A percentile compares a stretch with the other conserved stretches of the same genome.
Conservation (phyloP, 2,329 filamentous ascomycete species). For the Curvularia lunata region DNA sequence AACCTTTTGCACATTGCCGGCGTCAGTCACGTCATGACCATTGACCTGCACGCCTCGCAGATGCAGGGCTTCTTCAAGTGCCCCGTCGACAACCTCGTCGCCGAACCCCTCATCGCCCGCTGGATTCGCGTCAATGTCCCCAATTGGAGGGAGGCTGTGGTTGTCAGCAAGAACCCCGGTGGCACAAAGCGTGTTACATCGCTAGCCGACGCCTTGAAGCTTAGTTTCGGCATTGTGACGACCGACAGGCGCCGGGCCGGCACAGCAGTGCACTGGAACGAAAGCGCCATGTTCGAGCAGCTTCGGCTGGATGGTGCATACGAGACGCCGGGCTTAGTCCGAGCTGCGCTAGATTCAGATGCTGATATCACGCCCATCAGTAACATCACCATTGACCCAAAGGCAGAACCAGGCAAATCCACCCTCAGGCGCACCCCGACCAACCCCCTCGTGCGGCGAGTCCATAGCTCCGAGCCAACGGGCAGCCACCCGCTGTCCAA, state of each 20-base stretch:
- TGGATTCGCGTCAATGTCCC: conserved; percentile 92
- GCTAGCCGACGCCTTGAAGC: conserved; percentile 90
- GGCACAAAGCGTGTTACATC: conserved; percentile 97
- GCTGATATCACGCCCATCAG: conserved; percentile 41
- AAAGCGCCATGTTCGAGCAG: conserved; percentile 74
- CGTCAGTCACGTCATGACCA: conserved; percentile 95
- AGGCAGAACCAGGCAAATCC: conserved; percentile 37
- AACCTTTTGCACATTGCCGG: conserved; percentile 93
- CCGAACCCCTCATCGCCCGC: conserved; percentile 90
- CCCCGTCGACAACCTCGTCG: conserved; percentile 95
- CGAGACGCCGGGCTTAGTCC: conserved; percentile 44
- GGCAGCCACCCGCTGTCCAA: conserved; percentile 44
- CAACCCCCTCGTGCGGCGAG: conserved; percentile 39
- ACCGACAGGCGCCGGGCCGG: conserved; percentile 67
- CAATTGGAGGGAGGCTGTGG: conserved; percentile 88
- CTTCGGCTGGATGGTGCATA: conserved; percentile 52
- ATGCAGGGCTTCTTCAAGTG: conserved; percentile 99
- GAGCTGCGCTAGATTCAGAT: conserved; percentile 43
- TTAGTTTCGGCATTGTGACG: conserved; percentile 97
- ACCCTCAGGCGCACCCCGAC: conserved; percentile 33
- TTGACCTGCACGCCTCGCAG: conserved; percentile 90
- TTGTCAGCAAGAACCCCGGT: conserved; percentile 97
- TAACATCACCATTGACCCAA: conserved; percentile 34
- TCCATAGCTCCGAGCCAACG: conserved; percentile 33
- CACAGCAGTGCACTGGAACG: conserved; percentile 65